Percentiles rank a stretch among this genome's conserved stretches.
Conservation (phyloP, 495 filamentous ascomycete genomes). For the Xylaria telfairii region DNA sequence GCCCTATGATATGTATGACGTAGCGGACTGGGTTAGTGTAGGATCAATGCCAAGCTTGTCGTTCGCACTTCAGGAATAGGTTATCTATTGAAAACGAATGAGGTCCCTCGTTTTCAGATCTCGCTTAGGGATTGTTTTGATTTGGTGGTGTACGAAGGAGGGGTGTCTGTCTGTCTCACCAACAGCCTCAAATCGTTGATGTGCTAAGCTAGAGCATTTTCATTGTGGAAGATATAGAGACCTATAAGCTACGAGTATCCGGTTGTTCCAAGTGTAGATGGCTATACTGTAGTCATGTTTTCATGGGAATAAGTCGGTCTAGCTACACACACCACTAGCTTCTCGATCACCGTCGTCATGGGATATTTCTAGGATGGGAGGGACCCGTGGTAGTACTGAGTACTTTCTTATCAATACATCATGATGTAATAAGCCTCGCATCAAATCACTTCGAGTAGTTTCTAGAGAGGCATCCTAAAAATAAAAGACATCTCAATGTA, state of each 20-base stretch:
- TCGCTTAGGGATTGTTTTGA: background rate
- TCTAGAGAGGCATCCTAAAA: background rate
- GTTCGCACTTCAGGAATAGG: slow-evolving; percentile 6
- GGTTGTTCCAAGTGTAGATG: background rate
- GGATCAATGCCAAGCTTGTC: slow-evolving; percentile 15
- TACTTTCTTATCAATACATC: background rate
- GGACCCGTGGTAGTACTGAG: background rate
- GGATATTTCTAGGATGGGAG: background rate
- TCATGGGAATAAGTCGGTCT: background rate
- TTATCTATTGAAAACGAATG: background rate
- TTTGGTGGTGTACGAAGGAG: slow-evolving; percentile 8
- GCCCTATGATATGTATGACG: background rate
- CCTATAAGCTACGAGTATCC: background rate
- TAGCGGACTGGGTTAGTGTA: background rate
- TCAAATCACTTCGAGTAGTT: background rate
- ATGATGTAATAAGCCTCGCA: background rate
- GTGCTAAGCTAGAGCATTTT: background rate
- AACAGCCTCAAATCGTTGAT: background rate
- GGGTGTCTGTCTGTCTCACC: slow-evolving; percentile 4
- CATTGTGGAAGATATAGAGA: background rate
- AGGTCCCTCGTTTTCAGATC: background rate
- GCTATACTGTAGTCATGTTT: background rate
- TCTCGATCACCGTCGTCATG: background rate
- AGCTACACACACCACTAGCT: background rate
- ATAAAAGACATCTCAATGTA: slow-evolving; percentile 2